Evolutionary conservation across 345 rosid genomes (phyloP), one percentile per base, ranked within the genome.

Genomic region (Gynandropsis gynandra): DNA sequence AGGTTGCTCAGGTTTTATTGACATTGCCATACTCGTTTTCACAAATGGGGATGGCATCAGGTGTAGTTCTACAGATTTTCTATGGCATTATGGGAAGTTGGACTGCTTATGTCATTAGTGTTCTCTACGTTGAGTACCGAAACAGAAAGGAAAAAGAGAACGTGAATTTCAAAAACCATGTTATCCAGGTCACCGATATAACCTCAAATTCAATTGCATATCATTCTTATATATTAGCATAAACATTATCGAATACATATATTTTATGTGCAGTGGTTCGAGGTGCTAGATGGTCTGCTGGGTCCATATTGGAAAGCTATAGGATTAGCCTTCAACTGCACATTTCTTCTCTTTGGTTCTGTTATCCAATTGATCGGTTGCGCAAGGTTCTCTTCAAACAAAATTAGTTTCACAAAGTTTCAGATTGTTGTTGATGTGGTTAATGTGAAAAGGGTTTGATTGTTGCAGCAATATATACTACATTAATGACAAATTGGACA

Each of bases 331-430:
- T 86, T 83, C 62, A 86, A 86, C 71, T 76, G 85, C 61, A 86
- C 88, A 50, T 86, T 86, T 59, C 88, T 86, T 41, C 76, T 86
- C 66, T 82, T 86, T 50, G 95, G 95, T 35, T 82, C 95, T 42
- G 95, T 82, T 11, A 86, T 86, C 46, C 95, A 86, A 61, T 87
- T 86, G 38, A 78, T 86, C 17, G 95, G 83, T 15, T 86, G 90
- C 65, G 95, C 86, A 61, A 82, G 90, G 95, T 82, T 45, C 45
- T 24, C 29, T 2, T 24, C 29, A n/a, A n/a, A n/a, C n/a, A n/a
- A 2, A 0, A 24, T 41, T 53, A 13, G 7, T 7, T 13, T 54
- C 47, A 27, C 27, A 39, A 13, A 15, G 21, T 1, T 0, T 53
- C 21, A 32, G n/a, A n/a, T 18, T 54, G 49, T 8, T n/a, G 32